phyloP scores from a whole-genome alignment of 768 basidiomycete genomes.

The Lactarius evosmus region DNA sequence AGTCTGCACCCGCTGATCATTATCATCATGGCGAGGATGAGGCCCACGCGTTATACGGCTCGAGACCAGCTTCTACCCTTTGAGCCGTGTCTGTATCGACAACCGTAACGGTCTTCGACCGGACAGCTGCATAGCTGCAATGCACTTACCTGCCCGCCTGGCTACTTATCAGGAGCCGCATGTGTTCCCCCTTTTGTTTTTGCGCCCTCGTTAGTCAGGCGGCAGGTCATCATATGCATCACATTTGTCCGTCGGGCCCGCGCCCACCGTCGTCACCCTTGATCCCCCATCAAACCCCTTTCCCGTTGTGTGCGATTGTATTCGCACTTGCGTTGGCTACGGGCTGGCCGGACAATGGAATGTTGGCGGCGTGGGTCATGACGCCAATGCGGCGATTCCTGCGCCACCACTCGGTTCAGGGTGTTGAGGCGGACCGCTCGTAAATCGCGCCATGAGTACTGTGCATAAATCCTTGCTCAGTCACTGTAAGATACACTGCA shows the following conservation, averaged over 20 bases:
- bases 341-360: background rate
- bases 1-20: background rate
- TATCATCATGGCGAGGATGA: background rate
- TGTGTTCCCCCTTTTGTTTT: background rate
- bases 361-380: background rate
- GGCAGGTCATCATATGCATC: background rate
- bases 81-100: background rate
- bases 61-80: background rate
- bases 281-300: background rate
- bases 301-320: background rate
- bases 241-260: background rate
- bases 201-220: background rate
- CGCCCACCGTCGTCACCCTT: background rate
- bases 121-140: no score
- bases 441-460: background rate
- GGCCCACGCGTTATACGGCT: background rate
- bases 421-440: background rate
- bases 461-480: no score
- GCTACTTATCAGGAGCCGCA: background rate
- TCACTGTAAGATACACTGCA: no score
- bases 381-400: background rate
- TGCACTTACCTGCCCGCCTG: background rate
- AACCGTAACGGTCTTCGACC: background rate
- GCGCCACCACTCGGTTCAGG: background rate
- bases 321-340: background rate